Evolutionary conservation across 257 asterid species (phyloP).

Genomic region (Capsicum rhomboideum): DNA sequence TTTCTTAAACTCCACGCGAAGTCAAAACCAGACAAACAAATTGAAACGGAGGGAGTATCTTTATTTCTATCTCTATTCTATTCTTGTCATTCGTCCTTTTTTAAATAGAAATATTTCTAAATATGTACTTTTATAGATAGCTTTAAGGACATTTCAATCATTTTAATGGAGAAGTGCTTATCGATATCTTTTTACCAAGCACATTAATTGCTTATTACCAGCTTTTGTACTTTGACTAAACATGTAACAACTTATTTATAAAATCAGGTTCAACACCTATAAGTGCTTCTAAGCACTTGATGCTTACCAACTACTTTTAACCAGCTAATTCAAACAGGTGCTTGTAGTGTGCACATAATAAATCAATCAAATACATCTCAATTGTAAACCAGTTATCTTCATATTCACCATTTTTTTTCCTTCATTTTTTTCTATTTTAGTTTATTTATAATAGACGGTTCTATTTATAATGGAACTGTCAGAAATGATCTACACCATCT

Average conservation of each 20-base stretch:
- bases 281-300: neutral
- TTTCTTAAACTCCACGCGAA: no score
- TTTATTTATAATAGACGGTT: neutral
- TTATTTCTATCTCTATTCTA: neutral
- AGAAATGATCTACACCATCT: neutral
- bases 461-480: neutral
- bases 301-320: neutral
- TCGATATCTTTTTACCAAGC: neutral
- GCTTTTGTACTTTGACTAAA: neutral
- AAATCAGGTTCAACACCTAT: neutral
- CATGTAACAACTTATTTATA: neutral
- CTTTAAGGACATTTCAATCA: neutral
- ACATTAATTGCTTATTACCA: neutral
- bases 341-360: neutral
- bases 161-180: neutral
- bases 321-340: neutral
- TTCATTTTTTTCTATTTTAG: neutral
- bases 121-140: neutral
- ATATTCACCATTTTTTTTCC: neutral
- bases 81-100: neutral
- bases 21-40: no score
- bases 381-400: neutral
- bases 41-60: neutral
- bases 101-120: neutral
- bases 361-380: neutral